Conservation (phyloP, 305 asterid species). For the Nicotiana rustica region DNA sequence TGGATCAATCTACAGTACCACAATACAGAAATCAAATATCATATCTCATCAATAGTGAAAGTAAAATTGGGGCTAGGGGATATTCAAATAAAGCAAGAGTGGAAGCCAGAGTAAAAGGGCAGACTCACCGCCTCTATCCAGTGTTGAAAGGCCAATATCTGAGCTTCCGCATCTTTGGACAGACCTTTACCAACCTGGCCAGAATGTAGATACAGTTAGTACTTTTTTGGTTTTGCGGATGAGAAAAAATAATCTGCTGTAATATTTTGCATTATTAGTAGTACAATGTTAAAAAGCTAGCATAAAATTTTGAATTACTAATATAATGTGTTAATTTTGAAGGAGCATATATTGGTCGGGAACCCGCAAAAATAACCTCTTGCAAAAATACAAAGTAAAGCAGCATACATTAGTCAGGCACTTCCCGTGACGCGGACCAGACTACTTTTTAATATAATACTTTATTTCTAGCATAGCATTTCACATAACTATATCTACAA, state of each 20-base stretch:
- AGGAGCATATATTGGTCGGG: too few relatives aligned
- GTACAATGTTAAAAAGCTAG: not conserved
- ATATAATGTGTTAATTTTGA: too few relatives aligned
- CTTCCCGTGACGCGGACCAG: too few relatives aligned
- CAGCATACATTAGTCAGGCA: too few relatives aligned
- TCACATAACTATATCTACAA: not conserved
- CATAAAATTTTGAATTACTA: not conserved
- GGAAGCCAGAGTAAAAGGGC: not conserved
- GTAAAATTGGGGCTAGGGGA: not conserved
- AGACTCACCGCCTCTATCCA: constrained; percentile 93
- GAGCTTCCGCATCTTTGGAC: constrained; percentile 77
- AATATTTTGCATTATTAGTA: not conserved
- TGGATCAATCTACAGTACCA: constrained; percentile 72
- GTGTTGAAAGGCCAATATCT: constrained; percentile 85
- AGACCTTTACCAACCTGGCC: constrained; percentile 89
- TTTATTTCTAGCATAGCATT: not conserved
- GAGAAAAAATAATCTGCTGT: not conserved
- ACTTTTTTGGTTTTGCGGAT: not conserved
- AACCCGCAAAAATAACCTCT: too few relatives aligned
- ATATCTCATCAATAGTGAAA: not conserved
- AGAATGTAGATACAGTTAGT: not conserved
- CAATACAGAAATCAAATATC: constrained; percentile 18
- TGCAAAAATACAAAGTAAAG: too few relatives aligned
- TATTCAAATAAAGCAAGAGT: not conserved
- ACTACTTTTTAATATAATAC: not conserved